Percentiles rank a stretch among this genome's conserved stretches.
Conservation (phyloP, 2,329 filamentous ascomycete genomes). For the Fusarium xyrophilum region DNA sequence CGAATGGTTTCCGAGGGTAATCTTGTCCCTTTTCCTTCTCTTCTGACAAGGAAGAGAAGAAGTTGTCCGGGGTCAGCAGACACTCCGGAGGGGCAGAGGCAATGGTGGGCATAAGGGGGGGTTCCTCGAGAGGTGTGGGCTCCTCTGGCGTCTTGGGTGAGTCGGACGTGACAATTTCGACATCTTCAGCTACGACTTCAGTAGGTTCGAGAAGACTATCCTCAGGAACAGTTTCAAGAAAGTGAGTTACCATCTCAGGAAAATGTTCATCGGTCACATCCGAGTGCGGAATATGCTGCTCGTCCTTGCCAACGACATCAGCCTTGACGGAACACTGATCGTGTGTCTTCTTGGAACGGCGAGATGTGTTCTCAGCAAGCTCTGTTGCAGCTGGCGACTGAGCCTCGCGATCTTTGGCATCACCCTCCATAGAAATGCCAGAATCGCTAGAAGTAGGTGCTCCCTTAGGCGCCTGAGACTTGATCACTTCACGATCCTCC, state of each 20-base stretch:
- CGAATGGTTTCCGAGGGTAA: slow-evolving; percentile 21
- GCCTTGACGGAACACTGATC: not conserved
- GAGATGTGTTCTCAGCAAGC: not conserved
- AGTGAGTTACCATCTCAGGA: slow-evolving; percentile 14
- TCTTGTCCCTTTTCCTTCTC: slow-evolving; percentile 28
- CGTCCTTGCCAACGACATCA: not conserved
- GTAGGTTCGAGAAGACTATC: slow-evolving; percentile 27
- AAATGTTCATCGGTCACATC: slow-evolving; percentile 1
- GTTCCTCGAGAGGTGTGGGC: slow-evolving; percentile 3
- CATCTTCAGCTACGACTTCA: slow-evolving; percentile 4
- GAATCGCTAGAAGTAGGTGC: slow-evolving; percentile 32
- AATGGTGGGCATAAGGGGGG: slow-evolving; percentile 14
- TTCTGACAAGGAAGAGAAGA: not conserved
- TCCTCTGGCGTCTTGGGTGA: not conserved
- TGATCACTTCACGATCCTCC: not conserved
- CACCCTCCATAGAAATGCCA: slow-evolving; percentile 33
- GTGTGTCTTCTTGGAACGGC: not conserved
- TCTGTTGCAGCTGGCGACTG: slow-evolving; percentile 6
- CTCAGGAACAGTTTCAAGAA: slow-evolving; percentile 36
- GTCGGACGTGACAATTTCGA: slow-evolving; percentile 4
- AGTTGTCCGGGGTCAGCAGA: slow-evolving; percentile 22
- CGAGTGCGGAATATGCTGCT: slow-evolving; percentile 4
- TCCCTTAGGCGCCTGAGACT: not conserved
- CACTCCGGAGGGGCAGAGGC: slow-evolving; percentile 31
- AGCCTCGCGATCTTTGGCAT: slow-evolving; percentile 21